A percentile compares a stretch with the other conserved stretches of the same genome.
Conservation (phyloP, 2,329 filamentous ascomycete species). For the Alternaria alternata region DNA sequence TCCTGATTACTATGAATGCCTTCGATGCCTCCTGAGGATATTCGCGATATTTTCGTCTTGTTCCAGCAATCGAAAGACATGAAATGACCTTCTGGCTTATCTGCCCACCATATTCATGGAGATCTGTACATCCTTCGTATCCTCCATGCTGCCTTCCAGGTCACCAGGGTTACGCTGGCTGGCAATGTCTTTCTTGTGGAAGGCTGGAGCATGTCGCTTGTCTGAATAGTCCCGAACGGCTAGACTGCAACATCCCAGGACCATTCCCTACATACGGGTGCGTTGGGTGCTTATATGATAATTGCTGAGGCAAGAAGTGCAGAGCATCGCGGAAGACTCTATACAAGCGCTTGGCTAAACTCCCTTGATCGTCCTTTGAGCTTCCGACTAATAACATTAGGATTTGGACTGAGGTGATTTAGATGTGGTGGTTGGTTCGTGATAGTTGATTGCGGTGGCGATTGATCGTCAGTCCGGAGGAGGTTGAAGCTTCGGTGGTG, state of each 20-base stretch:
- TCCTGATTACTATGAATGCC: too few relatives aligned
- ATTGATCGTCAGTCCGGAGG: not conserved
- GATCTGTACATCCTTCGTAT: not conserved
- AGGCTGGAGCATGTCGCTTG: not conserved
- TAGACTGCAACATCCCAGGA: not conserved
- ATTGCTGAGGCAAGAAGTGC: not conserved
- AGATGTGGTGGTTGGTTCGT: not conserved
- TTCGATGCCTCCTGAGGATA: not conserved
- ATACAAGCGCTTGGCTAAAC: not conserved
- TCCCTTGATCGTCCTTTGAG: not conserved
- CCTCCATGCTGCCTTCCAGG: not conserved
- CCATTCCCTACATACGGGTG: not conserved
- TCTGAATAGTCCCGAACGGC: not conserved
- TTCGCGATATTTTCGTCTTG: not conserved
- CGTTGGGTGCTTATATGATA: not conserved
- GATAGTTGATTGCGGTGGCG: not conserved
- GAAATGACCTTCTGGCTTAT: not conserved
- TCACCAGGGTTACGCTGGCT: not conserved
- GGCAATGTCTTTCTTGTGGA: not conserved
- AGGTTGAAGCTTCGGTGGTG: slow-evolving; percentile 4
- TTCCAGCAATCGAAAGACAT: not conserved
- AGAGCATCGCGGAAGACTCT: not conserved
- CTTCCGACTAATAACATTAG: not conserved
- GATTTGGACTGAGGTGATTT: not conserved
- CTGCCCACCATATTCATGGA: not conserved